Evolutionary conservation across 108 stramenopile species (phyloP).

Genomic region (Discostella stelligeroides): DNA sequence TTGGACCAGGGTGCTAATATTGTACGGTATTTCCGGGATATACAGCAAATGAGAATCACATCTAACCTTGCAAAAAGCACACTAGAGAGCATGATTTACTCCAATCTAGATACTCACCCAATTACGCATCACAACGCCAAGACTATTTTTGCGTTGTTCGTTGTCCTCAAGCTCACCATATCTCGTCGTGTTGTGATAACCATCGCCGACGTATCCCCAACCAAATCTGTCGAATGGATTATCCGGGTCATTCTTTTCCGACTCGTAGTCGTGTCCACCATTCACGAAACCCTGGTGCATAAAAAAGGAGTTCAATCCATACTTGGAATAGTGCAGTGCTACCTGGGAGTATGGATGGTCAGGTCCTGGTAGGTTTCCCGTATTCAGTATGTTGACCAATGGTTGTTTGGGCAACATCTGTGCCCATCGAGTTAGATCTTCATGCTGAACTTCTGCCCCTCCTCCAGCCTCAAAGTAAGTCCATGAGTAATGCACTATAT

Average conservation of each 20-base stretch:
- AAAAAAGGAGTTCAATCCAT: constrained; percentile 51
- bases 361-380: constrained; percentile 5
- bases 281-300: constrained; percentile 33
- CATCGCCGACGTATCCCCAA: constrained; percentile 50
- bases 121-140: constrained; percentile 52
- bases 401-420: constrained; percentile 54
- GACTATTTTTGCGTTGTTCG: constrained; percentile 24
- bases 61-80: background rate
- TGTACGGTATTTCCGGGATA: background rate
- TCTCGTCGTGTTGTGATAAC: constrained; percentile 50
- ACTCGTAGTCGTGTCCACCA: constrained; percentile 49
- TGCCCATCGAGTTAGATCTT: constrained; percentile 46
- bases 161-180: constrained; percentile 50
- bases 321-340: constrained; percentile 39
- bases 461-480: constrained; percentile 45
- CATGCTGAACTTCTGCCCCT: constrained; percentile 7
- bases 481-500: constrained; percentile 38
- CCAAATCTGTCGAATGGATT: constrained; percentile 28
- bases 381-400: constrained; percentile 43
- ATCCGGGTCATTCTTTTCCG: constrained; percentile 26
- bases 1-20: constrained; percentile 52
- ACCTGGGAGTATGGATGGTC: constrained; percentile 28
- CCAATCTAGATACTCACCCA: constrained; percentile 22
- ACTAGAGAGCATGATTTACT: too few relatives aligned
- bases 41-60: background rate